Evolutionary conservation across 768 basidiomycete genomes (phyloP), one percentile per base, ranked within the genome.

Genomic region (Russula sp.): DNA sequence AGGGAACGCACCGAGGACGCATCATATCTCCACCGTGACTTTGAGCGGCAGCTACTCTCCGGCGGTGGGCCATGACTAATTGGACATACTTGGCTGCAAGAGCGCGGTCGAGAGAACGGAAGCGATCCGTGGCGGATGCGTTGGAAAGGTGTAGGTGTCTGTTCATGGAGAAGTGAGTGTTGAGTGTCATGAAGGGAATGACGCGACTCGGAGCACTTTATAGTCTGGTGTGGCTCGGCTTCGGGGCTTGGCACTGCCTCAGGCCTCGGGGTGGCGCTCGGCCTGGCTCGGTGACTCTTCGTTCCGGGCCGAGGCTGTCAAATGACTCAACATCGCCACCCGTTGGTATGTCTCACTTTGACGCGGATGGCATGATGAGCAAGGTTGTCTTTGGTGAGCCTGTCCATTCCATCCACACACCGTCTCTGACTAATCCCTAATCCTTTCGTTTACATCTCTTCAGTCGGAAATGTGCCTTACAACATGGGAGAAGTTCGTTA

Each of bases 401-500:
- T 11, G 18, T 13, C 20, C n/a, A n/a, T n/a, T n/a, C n/a, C 55
- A 11, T 52, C 22, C 16, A 10, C 24, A 20, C 36, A 1, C 20
- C 5, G n/a, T 1, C 28, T 50, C 14, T 0, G 26, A 63, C 28
- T 22, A 22, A n/a, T n/a, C n/a, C n/a, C n/a, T n/a, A n/a, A 62
- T 52, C 36, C 56, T 59, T 61, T 50, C 34, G 3, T 36, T 30
- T 36, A 36, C 13, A 0, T 36, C 60, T 55, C n/a, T 44, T 61
- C 14, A 89, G 91, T 93, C 54, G 91, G 91, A 62, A 93, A 93
- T 81, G 90, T 93, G 9, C 91, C 91, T 26, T 93, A 93, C 76
- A 92, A 88, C 71, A 92, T 92, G 88, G 87, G 84, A 49, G 91
- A 93, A 79, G 84, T 75, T 73, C 48, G 81, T 75, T 30, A 5